phyloP scores from a whole-genome alignment of 2,329 filamentous ascomycete genomes.

The Neofusicoccum cordaticola region DNA sequence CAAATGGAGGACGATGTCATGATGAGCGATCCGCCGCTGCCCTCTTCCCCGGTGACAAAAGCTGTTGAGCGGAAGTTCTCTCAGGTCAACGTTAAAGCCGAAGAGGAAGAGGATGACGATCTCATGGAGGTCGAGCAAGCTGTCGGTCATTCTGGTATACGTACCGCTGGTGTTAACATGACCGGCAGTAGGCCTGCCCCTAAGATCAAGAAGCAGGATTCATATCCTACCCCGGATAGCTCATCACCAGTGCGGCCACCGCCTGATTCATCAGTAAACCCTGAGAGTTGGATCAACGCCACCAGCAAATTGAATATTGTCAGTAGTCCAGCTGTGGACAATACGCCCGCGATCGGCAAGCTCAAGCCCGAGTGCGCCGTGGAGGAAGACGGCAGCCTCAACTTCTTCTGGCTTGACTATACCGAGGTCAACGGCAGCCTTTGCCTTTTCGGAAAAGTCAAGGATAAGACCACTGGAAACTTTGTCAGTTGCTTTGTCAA shows the following conservation, averaged over 20 bases:
- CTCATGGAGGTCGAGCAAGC: conserved; percentile 84
- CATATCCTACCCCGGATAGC: conserved; percentile 66
- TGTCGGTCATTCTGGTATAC: conserved; percentile 62
- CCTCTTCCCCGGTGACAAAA: conserved; percentile 82
- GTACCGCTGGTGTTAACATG: conserved; percentile 75
- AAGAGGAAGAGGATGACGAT: conserved; percentile 72
- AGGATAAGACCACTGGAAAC: conserved; percentile 75
- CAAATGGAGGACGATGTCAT: conserved; percentile 61
- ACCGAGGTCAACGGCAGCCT: conserved; percentile 87
- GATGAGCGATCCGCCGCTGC: conserved; percentile 77
- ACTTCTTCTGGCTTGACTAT: conserved; percentile 97
- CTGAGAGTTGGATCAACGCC: conserved; percentile 84
- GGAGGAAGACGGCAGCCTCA: conserved; percentile 88
- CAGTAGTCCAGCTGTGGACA: conserved; percentile 66
- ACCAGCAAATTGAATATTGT: conserved; percentile 83
- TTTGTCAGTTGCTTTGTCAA: conserved; percentile 95
- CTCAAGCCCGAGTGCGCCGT: conserved; percentile 78
- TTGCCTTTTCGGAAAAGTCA: conserved; percentile 93
- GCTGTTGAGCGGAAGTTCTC: conserved; percentile 67
- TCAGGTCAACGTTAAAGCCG: conserved; percentile 54
- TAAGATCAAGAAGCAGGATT: conserved; percentile 65
- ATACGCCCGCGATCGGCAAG: conserved; percentile 68
- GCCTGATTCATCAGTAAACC: conserved; percentile 62
- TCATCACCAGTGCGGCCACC: conserved; percentile 70
- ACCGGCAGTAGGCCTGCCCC: conserved; percentile 74